Base-by-base conservation (phyloP, 768 basidiomycete genomes). In the Botryobasidium botryosum region DNA sequence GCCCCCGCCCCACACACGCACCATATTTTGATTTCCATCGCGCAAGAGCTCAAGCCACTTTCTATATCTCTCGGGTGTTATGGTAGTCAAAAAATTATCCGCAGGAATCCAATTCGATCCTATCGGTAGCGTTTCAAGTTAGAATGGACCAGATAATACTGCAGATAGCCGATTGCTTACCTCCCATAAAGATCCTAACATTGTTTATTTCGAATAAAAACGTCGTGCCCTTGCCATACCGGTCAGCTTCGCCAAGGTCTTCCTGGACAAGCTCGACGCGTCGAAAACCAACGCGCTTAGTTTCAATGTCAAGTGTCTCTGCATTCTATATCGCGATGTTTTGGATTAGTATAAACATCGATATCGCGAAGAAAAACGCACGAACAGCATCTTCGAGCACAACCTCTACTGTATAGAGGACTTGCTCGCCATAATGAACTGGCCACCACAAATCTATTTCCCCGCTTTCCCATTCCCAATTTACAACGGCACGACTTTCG, bases 201-300 rank as follows among this genome's bases (percentile, higher is more conserved):
- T 63, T 63, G 53, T 73, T 73, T 47, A 73, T 56, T 47, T 68
- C 61, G 52, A 73, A 73, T 10, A 65, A 52, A 57, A 73, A 72
- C 17, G 65, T 61, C 1, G 62, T 65, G 0, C 71, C 71, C 24
- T 40, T 51, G 1, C 58, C 59, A 33, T 59, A 53, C 23, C 37
- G 49, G 2, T 59, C 55, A 7, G 61, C 50, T 21, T 60, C 62
- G 6, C 47, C 41, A 2, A 71, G 59, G 0, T 65, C 61, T 26
- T 66, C 64, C 53, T 70, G 69, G 1, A 72, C 53, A 42, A 73
- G 54, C 24, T 59, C 50, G 3, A 65, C 61, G 6, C 59, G 52
- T 13, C 71, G 61, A 59, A 73, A 71, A 1, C 66, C 71, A 8
- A 69, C 53, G 3, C 57, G 50, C 46, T 57, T 55, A 4, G 51